A percentile compares a stretch with the other conserved stretches of the same genome.
These are phyloP conservation scores for Eucalyptus melliodora DNA, from an alignment of 345 rosid species.

Conservation along the genomic window DNA sequence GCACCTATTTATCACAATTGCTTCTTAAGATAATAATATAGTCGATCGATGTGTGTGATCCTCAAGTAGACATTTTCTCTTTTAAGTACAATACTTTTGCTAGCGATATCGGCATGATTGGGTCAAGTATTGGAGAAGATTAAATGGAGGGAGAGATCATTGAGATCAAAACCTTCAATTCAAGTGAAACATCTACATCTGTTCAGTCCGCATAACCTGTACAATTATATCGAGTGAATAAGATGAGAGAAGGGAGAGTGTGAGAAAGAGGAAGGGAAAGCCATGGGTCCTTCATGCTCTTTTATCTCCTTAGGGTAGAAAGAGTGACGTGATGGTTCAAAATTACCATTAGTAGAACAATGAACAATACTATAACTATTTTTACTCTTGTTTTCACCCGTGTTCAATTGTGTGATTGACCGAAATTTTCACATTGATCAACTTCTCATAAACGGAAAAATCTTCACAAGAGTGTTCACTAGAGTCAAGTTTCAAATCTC, in stretches of 20 bases:
- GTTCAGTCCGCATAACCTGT: fast-evolving
- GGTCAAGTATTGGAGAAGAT: not conserved
- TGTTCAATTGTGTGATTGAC: not conserved
- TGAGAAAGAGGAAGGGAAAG: not conserved
- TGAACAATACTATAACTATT: fast-evolving
- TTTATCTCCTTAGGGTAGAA: fast-evolving
- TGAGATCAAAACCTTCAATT: not conserved
- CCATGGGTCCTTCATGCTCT: not conserved
- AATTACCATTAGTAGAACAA: not conserved
- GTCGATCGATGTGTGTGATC: fast-evolving
- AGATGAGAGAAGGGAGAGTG: not conserved
- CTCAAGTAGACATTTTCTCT: fast-evolving
- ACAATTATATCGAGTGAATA: fast-evolving
- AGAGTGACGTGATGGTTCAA: fast-evolving
- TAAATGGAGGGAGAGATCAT: too few relatives aligned
- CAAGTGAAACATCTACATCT: not conserved
- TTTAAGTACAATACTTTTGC: not conserved
- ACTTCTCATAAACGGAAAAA: not conserved
- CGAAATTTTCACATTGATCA: not conserved
- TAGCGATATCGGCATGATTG: not conserved
- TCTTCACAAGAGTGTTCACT: not conserved
- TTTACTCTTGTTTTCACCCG: fast-evolving
- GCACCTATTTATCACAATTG: not conserved
- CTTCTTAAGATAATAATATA: not conserved
- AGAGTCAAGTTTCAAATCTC: not conserved